Conservation (phyloP, 192 early-diverging fungal genomes). For the Linnemannia schmuckeri region DNA sequence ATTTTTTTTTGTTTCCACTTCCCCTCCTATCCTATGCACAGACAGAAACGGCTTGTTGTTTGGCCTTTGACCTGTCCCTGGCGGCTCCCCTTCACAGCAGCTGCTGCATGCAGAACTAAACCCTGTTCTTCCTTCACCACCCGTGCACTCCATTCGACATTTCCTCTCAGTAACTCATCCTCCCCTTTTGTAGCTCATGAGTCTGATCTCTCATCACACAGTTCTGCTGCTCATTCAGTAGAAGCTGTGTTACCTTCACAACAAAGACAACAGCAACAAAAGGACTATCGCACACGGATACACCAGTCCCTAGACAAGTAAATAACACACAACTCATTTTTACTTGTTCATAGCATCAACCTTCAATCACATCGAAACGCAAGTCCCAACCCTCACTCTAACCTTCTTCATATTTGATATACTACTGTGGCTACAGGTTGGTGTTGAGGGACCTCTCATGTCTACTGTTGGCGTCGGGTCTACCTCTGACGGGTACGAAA, state of each 20-base stretch:
- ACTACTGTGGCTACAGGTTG: constrained; percentile 12
- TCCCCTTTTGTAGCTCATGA: neutral
- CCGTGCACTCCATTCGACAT: neutral
- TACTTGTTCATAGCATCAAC: neutral
- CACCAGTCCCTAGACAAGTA: neutral
- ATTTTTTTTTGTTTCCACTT: neutral
- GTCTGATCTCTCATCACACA: neutral
- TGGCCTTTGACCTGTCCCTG: constrained; percentile 1
- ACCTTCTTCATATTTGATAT: neutral
- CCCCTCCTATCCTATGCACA: neutral
- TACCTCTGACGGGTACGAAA: constrained; percentile 28
- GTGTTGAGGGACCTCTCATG: constrained; percentile 10
- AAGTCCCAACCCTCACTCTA: neutral
- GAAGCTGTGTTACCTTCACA: neutral
- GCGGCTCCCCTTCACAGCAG: neutral
- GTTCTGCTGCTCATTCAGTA: neutral
- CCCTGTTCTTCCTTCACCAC: neutral
- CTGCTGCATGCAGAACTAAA: neutral
- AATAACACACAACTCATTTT: neutral
- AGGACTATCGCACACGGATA: constrained; percentile 1
- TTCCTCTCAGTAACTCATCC: neutral
- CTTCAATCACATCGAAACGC: neutral
- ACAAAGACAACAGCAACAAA: neutral
- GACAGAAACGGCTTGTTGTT: neutral
- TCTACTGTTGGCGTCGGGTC: constrained; percentile 30